Base-by-base conservation (phyloP, 345 rosid species). In the Eucalyptus curtisii region DNA sequence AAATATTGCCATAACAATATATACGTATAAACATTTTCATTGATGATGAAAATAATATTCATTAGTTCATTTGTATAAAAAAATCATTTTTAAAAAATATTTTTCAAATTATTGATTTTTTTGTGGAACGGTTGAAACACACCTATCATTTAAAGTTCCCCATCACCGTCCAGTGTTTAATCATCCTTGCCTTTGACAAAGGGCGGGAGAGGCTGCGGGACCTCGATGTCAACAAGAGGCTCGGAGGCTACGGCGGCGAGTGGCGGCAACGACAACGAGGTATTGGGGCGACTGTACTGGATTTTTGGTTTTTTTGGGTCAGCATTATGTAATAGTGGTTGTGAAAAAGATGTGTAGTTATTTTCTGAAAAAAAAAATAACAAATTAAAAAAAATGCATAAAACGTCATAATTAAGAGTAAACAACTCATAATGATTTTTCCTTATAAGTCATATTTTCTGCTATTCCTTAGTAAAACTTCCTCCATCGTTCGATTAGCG, bases 401-500 rank as follows among this genome's bases (percentile, higher is more conserved):
- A 55, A 24, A 0, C 13, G 12, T 55, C 61, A 55, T 55, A 24
- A 55, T 55, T 55, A 55, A 24, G 30, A 55, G 61, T 55, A 55
- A 24, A 55, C 61, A 0, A 55, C 13, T 55, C 61, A 61, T 30
- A 13, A 13, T 30, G 33, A 33, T 30, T 30, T 61, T 61, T 61
- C 31, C 31, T 55, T 30, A 2, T 30, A 0, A 61, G 31, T 61
- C 33, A 30, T 30, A 30, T 61, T 30, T 0, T 61, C 10, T 0
- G 15, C 71, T 61, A 61, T 30, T 61, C 33, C 71, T 61, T 13
- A 55, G 13, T 24, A 55, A 55, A 55, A 55, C 30, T 24, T 55
- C 61, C 30, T 22, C 0, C 6, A 55, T 55, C 0, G 12, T 55
- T 22, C 1, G 12, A 55, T 55, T 55, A 55, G 12, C 1, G 0